Evolutionary conservation across 768 basidiomycete species (phyloP).

Genomic region (Hygrocybe coccinea): DNA sequence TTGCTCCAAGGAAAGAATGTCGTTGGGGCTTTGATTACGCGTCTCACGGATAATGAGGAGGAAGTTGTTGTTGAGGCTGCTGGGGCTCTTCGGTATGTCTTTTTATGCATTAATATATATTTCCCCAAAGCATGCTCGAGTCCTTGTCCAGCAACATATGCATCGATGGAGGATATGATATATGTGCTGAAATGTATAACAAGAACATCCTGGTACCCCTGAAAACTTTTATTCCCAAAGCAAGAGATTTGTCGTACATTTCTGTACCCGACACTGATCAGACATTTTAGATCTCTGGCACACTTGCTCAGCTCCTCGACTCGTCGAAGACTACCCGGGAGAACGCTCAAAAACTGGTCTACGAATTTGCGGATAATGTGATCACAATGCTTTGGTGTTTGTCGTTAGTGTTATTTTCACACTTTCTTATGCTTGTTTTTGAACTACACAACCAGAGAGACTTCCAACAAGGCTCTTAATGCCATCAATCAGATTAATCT

Average conservation of each 20-base stretch:
- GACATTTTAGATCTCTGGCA: conserved; percentile 59
- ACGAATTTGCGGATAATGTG: conserved; percentile 86
- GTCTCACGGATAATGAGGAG: conserved; percentile 85
- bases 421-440: neutral
- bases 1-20: conserved; percentile 88
- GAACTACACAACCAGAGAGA: conserved; percentile 57
- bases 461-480: conserved; percentile 85
- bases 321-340: conserved; percentile 60
- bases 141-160: conserved; percentile 67
- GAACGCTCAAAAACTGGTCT: conserved; percentile 69
- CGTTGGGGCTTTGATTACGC: conserved; percentile 77
- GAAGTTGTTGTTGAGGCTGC: conserved; percentile 88
- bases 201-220: conserved; percentile 83
- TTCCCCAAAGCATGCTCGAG: neutral
- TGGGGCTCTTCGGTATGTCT: conserved; percentile 74
- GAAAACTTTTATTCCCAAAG: conserved; percentile 74
- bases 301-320: conserved; percentile 62
- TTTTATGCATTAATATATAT: neutral
- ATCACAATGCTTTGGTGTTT: conserved; percentile 93
- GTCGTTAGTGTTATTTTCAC: conserved; percentile 56
- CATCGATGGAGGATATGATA: conserved; percentile 92
- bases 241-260: conserved; percentile 23
- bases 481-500: conserved; percentile 79
- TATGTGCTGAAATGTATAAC: conserved; percentile 96
- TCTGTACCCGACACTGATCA: neutral